Evolutionary conservation across 805 yeast species (phyloP), one percentile per base, ranked within the genome.

Genomic region (Metschnikowia lochheadii): DNA sequence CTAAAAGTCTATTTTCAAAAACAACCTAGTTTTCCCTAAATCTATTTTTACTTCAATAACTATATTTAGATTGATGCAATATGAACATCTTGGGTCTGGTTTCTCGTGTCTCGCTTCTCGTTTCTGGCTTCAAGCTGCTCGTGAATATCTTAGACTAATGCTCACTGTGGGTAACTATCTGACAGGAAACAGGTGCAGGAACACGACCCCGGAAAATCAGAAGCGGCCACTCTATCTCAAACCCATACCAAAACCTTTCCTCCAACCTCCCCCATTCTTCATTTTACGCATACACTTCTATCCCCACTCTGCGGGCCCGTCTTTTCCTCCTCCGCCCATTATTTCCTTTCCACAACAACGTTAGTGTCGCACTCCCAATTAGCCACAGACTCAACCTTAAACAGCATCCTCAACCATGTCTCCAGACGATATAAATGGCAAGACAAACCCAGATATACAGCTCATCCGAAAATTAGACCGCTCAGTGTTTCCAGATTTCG

Each of bases 401-500:
- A 11, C 11, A 26, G 29, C 29, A 26, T 29, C 18, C 45, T 20
- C 29, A 8, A 42, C 17, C n/a, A 42, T 42, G 45, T 33, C 45
- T 14, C 17, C 17, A n/a, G 38, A 33, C 20, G 20, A 33, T 11
- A 20, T 34, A 20, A 34, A 20, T 42, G 29, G n/a, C 10, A 42
- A 42, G 21, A 21, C 31, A 29, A 33, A 49, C 40, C 41, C 37
- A n/a, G 44, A 38, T 15, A 44, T 33, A 21, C 49, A 26, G 39
- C 17, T 40, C 26, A 42, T 43, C 15, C 35, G 17, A 18, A 31
- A 46, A 49, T 49, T 49, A 17, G 48, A 48, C 26, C 44, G 1
- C 10, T 44, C 49, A 5, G 61, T 62, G 6, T 53, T 68, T 23
- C 57, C 65, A 15, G 56, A 57, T 34, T 61, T 57, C 51, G 51